These are phyloP conservation scores for Fistulinella prunicolor DNA, from an alignment of 768 basidiomycete genomes.

Conservation along the genomic window DNA sequence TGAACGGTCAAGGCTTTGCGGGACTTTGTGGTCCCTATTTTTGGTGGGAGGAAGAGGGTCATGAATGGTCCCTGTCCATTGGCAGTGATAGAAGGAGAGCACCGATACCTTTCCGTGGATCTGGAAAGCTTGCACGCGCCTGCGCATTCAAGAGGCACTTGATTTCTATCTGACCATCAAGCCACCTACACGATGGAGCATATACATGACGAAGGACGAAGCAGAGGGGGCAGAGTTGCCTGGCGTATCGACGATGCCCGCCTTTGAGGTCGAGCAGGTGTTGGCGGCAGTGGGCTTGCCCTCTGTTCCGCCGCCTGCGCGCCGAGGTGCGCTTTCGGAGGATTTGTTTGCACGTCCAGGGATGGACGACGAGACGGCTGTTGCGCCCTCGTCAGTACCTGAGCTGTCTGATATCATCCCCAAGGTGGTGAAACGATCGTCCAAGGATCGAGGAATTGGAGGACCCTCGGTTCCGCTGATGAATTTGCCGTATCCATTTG, in stretches of 20 bases:
- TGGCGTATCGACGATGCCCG: conserved; percentile 33
- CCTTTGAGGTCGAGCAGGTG: conserved; percentile 53
- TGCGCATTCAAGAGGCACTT: conserved; percentile 74
- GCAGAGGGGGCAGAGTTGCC: conserved; percentile 19
- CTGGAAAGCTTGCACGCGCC: conserved; percentile 71
- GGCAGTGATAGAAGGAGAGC: conserved; percentile 45
- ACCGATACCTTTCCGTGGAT: conserved; percentile 64
- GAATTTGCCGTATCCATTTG: conserved; percentile 70
- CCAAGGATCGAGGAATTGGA: conserved; percentile 44
- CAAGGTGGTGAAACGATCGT: conserved; percentile 43
- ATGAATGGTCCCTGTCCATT: conserved; percentile 53
- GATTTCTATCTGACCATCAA: conserved; percentile 63
- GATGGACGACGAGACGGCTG: conserved; percentile 24
- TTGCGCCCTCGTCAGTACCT: conserved; percentile 19
- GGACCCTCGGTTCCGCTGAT: conserved; percentile 44
- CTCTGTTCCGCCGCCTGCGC: conserved; percentile 48
- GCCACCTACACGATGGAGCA: conserved; percentile 35
- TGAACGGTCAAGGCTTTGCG: conserved; percentile 73
- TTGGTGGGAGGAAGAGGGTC: conserved; percentile 78
- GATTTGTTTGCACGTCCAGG: conserved; percentile 63
- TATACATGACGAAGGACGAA: conserved; percentile 30
- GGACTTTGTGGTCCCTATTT: conserved; percentile 83
- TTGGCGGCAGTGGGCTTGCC: conserved; percentile 56
- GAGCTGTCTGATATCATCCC: conserved; percentile 43
- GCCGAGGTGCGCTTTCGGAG: conserved; percentile 56